Conservation (phyloP, 1,284 basidiomycete species). For the Ceratobasidium sp. region DNA sequence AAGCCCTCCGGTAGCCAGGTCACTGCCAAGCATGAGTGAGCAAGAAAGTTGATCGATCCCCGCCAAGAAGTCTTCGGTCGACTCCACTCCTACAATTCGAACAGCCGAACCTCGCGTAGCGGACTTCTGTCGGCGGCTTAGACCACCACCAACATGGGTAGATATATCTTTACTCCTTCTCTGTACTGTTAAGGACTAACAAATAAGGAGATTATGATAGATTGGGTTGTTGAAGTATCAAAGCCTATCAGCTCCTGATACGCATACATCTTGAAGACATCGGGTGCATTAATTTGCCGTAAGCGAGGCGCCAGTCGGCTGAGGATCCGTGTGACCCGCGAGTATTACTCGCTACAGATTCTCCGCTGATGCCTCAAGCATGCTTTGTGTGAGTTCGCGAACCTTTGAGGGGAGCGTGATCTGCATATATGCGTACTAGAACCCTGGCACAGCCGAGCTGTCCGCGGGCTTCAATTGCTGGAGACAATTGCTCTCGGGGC, state of each 20-base stretch:
- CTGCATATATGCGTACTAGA: neutral
- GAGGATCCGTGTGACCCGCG: neutral
- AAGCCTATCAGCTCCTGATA: neutral
- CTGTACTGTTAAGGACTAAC: neutral
- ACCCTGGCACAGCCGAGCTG: neutral
- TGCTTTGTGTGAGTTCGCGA: neutral
- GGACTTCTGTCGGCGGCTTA: conserved; percentile 39
- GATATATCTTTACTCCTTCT: neutral
- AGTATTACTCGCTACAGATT: neutral
- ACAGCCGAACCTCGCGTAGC: neutral
- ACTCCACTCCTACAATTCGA: neutral
- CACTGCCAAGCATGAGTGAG: neutral
- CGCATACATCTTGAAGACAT: neutral
- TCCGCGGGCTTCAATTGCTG: too few species aligned
- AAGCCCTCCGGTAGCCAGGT: neutral
- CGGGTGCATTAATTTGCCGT: neutral
- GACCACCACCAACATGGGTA: neutral
- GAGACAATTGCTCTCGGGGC: too few species aligned
- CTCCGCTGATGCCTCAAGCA: neutral
- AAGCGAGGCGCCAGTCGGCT: neutral
- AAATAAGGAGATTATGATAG: neutral
- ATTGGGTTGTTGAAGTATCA: neutral
- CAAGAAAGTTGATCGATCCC: neutral
- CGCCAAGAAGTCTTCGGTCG: neutral
- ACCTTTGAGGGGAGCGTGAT: neutral